Evolutionary conservation across 441 rosid genomes (phyloP).

Genomic region (Gossypium lobatum): DNA sequence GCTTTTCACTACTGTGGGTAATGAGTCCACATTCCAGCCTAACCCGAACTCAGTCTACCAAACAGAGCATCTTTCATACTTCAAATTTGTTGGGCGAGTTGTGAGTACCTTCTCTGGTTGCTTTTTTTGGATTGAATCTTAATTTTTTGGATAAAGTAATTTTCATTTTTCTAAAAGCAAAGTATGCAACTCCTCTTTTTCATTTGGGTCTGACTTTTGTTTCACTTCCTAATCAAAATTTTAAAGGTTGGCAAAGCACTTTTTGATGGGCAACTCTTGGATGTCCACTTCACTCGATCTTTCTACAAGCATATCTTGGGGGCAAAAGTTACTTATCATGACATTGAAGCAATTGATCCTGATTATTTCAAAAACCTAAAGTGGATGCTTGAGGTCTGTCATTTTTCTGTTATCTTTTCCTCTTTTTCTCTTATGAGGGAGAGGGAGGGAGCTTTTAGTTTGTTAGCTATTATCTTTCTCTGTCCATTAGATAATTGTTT

Average conservation of each 20-base stretch:
- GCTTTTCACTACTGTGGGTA: constrained; percentile 93
- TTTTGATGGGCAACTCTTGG: constrained; percentile 88
- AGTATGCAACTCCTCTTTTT: too few species aligned
- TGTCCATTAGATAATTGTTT: background rate
- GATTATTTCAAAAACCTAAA: constrained; percentile 75
- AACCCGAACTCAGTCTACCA: constrained; percentile 94
- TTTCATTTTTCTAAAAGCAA: background rate
- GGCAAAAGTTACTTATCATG: constrained; percentile 84
- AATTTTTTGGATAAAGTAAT: background rate
- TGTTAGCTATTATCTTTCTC: background rate
- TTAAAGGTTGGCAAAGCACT: constrained; percentile 92
- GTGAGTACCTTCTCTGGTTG: constrained; percentile 44
- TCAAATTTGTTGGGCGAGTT: constrained; percentile 94
- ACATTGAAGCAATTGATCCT: constrained; percentile 97
- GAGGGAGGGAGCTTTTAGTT: background rate
- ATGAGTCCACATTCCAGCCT: constrained; percentile 95
- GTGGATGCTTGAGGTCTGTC: constrained; percentile 94
- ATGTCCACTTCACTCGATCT: constrained; percentile 94
- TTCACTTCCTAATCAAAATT: constrained; percentile 7
- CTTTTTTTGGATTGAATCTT: constrained; percentile 6
- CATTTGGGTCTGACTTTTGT: constrained; percentile 5
- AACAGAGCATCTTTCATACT: constrained; percentile 95
- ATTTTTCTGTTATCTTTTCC: background rate
- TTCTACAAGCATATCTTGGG: constrained; percentile 95
- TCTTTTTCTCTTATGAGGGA: background rate